Conservation (phyloP, 2,329 filamentous ascomycete genomes). For the Curvularia lunata region DNA sequence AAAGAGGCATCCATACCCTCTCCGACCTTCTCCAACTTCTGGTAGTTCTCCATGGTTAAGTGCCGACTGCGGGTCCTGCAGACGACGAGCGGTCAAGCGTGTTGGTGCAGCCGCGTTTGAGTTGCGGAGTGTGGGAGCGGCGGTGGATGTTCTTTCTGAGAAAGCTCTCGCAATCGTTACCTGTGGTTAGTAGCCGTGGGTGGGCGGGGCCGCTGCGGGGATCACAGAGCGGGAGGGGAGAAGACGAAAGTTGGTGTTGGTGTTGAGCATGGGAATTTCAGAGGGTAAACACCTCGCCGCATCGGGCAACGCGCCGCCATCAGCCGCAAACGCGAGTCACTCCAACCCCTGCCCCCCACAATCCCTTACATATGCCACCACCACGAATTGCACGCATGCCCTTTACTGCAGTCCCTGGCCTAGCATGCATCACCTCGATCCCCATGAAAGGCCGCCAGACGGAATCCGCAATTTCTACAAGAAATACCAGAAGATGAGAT, state of each 20-base stretch:
- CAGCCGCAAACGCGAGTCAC: slow-evolving; percentile 32
- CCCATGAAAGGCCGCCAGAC: slow-evolving; percentile 78
- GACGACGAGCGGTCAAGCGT: slow-evolving; percentile 32
- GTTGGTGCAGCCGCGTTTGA: slow-evolving; percentile 5
- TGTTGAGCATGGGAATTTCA: slow-evolving; percentile 35
- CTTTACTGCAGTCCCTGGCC: background rate
- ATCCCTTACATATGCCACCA: background rate
- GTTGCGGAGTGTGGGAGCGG: background rate
- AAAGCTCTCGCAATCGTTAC: slow-evolving; percentile 12
- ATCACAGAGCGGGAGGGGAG: slow-evolving; percentile 16
- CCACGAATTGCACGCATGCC: background rate
- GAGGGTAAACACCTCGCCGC: slow-evolving; percentile 32
- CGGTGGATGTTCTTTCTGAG: background rate
- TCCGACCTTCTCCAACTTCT: slow-evolving; percentile 95
- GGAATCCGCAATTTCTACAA: slow-evolving; percentile 77
- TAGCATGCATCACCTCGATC: slow-evolving; percentile 62
- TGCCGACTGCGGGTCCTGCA: slow-evolving; percentile 21
- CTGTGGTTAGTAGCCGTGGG: slow-evolving; percentile 38
- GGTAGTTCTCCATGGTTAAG: slow-evolving; percentile 84
- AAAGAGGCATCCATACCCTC: slow-evolving; percentile 68
- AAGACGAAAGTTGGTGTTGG: slow-evolving; percentile 19
- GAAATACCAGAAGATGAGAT: slow-evolving; percentile 67
- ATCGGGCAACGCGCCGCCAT: slow-evolving; percentile 27
- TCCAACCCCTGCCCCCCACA: slow-evolving; percentile 3
- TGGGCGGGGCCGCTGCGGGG: slow-evolving; percentile 17